Percentiles rank a stretch among this genome's conserved stretches.
Evolutionary conservation across 441 rosid species (phyloP).

Genomic region (Erysimum cheiri): DNA sequence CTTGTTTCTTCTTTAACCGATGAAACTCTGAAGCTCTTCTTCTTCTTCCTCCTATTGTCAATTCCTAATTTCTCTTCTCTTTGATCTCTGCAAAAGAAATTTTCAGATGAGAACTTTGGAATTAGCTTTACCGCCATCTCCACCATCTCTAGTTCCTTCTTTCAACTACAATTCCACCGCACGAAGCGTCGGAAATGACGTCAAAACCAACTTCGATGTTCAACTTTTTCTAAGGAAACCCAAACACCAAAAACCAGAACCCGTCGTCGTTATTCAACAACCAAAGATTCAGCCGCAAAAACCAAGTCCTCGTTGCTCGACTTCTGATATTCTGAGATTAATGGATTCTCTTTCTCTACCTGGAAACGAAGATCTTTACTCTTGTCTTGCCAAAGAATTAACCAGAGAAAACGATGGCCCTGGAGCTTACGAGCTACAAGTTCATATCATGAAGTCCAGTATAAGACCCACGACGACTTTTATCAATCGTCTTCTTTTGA

Average conservation of each 20-base stretch:
- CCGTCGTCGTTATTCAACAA: slow-evolving; percentile 8
- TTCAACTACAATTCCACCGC: slow-evolving; percentile 14
- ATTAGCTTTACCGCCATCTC: slow-evolving; percentile 37
- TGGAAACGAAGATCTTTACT: slow-evolving; percentile 55
- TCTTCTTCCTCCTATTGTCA: not conserved
- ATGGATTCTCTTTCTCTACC: slow-evolving; percentile 60
- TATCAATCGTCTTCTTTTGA: slow-evolving; percentile 55
- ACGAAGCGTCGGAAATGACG: slow-evolving; percentile 11
- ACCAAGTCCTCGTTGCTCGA: slow-evolving; percentile 37
- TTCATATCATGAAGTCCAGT: slow-evolving; percentile 49
- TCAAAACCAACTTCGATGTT: slow-evolving; percentile 26
- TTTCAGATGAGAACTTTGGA: slow-evolving; percentile 39
- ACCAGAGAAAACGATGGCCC: slow-evolving; percentile 46
- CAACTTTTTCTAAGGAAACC: slow-evolving; percentile 40
- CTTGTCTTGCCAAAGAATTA: slow-evolving; percentile 66
- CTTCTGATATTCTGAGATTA: slow-evolving; percentile 55
- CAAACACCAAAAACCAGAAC: slow-evolving; percentile 35
- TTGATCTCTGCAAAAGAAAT: slow-evolving; percentile 8
- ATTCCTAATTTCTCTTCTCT: not conserved
- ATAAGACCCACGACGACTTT: slow-evolving; percentile 45
- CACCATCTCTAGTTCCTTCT: slow-evolving; percentile 31
- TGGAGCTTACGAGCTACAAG: slow-evolving; percentile 54
- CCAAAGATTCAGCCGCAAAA: slow-evolving; percentile 19
- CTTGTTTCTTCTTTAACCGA: not conserved
- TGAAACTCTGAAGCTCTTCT: not conserved